Conservation (phyloP, 176 grass and related monocot species). For the Avena eriantha region DNA sequence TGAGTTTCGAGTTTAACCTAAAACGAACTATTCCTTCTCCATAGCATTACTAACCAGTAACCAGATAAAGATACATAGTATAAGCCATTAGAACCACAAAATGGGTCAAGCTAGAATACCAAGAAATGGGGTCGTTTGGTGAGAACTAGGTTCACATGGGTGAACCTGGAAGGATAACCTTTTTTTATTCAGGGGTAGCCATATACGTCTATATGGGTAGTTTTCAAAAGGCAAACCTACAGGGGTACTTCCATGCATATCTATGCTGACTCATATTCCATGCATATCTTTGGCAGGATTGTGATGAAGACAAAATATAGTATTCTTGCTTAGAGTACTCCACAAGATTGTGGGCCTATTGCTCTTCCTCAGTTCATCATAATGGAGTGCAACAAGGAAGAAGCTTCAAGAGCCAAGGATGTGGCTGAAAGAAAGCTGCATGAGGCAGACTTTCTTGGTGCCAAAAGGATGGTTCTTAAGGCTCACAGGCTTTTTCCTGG, state of each 20-base stretch:
- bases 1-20: background rate
- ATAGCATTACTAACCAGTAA: background rate
- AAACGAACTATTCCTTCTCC: background rate
- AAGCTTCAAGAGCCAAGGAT: conserved; percentile 69
- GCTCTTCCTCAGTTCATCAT: conserved; percentile 20
- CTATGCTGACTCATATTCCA: background rate
- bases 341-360: background rate
- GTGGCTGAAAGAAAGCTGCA: conserved; percentile 62
- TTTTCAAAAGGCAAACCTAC: background rate
- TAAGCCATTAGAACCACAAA: background rate
- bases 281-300: conserved; percentile 10
- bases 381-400: conserved; percentile 93
- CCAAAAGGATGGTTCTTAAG: conserved; percentile 69
- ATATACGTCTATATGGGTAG: background rate
- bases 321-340: conserved; percentile 10
- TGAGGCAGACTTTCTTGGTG: conserved; percentile 61
- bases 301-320: conserved; percentile 27
- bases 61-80: background rate
- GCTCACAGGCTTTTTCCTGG: conserved; percentile 66
- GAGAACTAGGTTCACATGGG: background rate
- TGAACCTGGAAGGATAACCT: background rate
- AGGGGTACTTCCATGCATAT: background rate
- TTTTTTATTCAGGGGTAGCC: background rate
- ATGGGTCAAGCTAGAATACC: background rate
- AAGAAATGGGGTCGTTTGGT: conserved; percentile 2